Percentiles rank a stretch among this genome's conserved stretches.
Evolutionary conservation across 208 protist species (phyloP).

Genomic region (Trypanosomatidae sp.): DNA sequence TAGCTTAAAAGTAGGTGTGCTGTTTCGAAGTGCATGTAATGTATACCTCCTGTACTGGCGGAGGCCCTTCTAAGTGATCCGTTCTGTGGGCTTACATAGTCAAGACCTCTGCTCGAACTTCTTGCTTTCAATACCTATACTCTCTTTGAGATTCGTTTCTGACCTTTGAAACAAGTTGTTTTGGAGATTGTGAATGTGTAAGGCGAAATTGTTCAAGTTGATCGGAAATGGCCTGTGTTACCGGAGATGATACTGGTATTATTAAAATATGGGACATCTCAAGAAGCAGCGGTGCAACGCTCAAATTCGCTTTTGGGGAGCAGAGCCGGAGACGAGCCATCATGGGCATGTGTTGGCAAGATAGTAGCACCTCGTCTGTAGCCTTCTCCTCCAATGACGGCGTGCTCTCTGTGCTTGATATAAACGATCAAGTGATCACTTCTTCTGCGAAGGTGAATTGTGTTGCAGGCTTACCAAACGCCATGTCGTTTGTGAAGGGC

Average conservation of each 20-base stretch:
- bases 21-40: no score
- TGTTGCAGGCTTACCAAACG: conserved; percentile 47
- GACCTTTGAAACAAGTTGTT: neutral
- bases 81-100: neutral
- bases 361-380: conserved; percentile 49
- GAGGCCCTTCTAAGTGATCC: neutral
- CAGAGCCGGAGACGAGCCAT: conserved; percentile 64
- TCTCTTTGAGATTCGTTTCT: neutral
- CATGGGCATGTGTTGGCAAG: conserved; percentile 78
- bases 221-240: conserved; percentile 68
- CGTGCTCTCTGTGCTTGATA: conserved; percentile 52
- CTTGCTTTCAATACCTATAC: neutral
- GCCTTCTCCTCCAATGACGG: conserved; percentile 68
- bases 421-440: conserved; percentile 31
- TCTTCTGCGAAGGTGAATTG: conserved; percentile 36
- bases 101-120: neutral
- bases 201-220: neutral
- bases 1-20: neutral
- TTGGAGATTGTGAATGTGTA: neutral
- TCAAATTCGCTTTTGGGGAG: conserved; percentile 67
- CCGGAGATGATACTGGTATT: conserved; percentile 83
- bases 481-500: conserved; percentile 64
- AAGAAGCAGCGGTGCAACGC: conserved; percentile 59
- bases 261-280: conserved; percentile 86
- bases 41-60: neutral